A percentile compares a stretch with the other conserved stretches of the same genome.
Evolutionary conservation across 345 rosid species (phyloP).

Genomic region (Boechera divaricarpa): DNA sequence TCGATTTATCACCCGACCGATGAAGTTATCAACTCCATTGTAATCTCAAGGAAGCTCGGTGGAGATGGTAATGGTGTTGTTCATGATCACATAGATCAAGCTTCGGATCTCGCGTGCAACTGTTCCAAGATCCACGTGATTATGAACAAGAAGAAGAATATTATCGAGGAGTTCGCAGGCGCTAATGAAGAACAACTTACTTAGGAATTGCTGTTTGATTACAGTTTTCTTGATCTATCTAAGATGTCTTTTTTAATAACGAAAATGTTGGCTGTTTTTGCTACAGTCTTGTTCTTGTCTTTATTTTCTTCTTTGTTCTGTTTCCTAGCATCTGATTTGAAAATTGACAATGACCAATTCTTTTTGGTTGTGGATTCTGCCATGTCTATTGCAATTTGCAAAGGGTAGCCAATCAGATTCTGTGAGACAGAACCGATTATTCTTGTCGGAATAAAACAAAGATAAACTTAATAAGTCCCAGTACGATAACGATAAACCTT

Average conservation of each 20-base stretch:
- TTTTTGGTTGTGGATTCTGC: constrained; percentile 31
- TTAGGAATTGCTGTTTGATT: constrained; percentile 20
- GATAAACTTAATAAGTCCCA: constrained; percentile 1
- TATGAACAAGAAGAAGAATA: constrained; percentile 61
- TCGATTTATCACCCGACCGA: constrained; percentile 80
- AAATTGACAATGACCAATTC: constrained; percentile 20
- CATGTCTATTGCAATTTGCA: constrained; percentile 33
- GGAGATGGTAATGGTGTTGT: constrained; percentile 5
- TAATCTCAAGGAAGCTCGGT: constrained; percentile 60
- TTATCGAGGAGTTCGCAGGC: constrained; percentile 60
- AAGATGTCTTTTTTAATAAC: neutral
- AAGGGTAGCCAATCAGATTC: constrained; percentile 27
- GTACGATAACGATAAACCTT: constrained; percentile 21
- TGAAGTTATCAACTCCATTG: constrained; percentile 82
- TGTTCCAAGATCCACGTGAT: constrained; percentile 60
- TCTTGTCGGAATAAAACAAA: constrained; percentile 31
- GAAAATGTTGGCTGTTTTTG: constrained; percentile 20
- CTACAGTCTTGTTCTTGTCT: constrained; percentile 29
- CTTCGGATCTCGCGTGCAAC: constrained; percentile 47
- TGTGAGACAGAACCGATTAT: constrained; percentile 21
- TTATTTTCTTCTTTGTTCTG: constrained; percentile 13
- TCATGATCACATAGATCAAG: constrained; percentile 42
- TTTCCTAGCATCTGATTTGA: constrained; percentile 34
- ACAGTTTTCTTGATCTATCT: constrained; percentile 22
- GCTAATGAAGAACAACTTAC: constrained; percentile 56